Percentiles rank a stretch among this genome's conserved stretches.
phyloP scores from a whole-genome alignment of 306 rosid genomes.

The Vigna reflexopilosa region DNA sequence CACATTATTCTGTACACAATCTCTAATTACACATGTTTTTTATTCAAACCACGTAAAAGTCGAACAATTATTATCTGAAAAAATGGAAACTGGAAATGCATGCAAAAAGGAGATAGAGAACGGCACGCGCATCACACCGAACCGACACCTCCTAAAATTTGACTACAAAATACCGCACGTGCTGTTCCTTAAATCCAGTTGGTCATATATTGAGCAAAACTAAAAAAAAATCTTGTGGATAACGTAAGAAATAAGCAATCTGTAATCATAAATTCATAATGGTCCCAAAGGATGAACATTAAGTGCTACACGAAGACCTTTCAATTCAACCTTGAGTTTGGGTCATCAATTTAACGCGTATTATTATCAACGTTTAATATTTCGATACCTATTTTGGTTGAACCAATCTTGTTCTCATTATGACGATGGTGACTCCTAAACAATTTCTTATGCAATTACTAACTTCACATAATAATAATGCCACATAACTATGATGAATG shows the following conservation, averaged over 20 bases:
- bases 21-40: no score
- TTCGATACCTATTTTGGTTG: constrained; percentile 31
- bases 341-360: constrained; percentile 33
- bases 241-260: constrained; percentile 40
- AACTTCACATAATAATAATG: constrained; percentile 6
- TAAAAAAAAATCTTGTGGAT: background rate
- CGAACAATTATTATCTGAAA: no score
- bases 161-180: constrained; percentile 24
- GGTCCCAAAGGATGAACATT: constrained; percentile 42
- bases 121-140: background rate
- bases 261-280: constrained; percentile 32
- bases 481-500: background rate
- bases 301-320: constrained; percentile 36
- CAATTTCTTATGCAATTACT: background rate
- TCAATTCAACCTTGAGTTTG: constrained; percentile 32
- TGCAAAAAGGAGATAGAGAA: background rate
- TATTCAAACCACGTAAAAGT: no score
- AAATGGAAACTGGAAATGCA: background rate
- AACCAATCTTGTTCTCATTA: constrained; percentile 38
- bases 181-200: constrained; percentile 32
- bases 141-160: constrained; percentile 10
- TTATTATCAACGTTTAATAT: constrained; percentile 15
- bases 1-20: no score
- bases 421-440: constrained; percentile 29
- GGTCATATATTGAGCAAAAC: background rate